Evolutionary conservation across 805 yeast genomes (phyloP).

Genomic region (Metschnikowia dekortorum): DNA sequence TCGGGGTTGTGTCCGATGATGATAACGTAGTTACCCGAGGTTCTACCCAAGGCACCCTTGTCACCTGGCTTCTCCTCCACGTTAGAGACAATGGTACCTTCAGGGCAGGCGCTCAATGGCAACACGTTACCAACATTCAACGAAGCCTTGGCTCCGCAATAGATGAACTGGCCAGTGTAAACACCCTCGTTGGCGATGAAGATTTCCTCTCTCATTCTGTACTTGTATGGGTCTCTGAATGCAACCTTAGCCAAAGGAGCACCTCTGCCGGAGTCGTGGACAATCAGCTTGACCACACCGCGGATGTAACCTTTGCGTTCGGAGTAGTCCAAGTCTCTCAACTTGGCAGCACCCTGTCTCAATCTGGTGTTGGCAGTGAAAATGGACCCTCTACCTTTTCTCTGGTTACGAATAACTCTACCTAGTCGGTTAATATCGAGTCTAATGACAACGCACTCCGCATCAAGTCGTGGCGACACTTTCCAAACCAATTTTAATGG

Average conservation of each 20-base stretch:
- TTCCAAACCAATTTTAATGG: too few species aligned
- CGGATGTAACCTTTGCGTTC: conserved; percentile 99
- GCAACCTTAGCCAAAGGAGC: conserved; percentile 74
- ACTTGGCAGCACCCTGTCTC: conserved; percentile 99
- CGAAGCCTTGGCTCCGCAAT: conserved; percentile 99
- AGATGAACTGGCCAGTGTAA: conserved; percentile 98
- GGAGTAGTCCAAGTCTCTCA: conserved; percentile 97
- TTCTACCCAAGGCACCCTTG: conserved; percentile 99
- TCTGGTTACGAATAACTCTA: conserved; percentile 99
- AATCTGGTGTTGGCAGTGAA: conserved; percentile 99
- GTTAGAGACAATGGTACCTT: conserved; percentile 98
- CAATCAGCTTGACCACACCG: conserved; percentile 97
- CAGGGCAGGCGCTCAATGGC: conserved; percentile 98
- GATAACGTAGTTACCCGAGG: conserved; percentile 99
- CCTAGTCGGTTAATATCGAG: conserved; percentile 42
- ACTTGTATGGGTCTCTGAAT: conserved; percentile 99
- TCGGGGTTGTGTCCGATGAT: conserved; percentile 99
- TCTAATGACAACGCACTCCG: too few species aligned
- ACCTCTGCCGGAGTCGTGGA: conserved; percentile 99
- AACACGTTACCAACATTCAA: conserved; percentile 99
- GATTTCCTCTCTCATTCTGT: conserved; percentile 96
- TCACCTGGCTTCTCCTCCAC: conserved; percentile 99
- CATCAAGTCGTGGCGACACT: background rate
- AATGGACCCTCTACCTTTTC: conserved; percentile 99
- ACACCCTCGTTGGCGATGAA: conserved; percentile 99